Evolutionary conservation across 2,329 filamentous ascomycete genomes (phyloP).

Genomic region (Purpureocillium takamizusanense): DNA sequence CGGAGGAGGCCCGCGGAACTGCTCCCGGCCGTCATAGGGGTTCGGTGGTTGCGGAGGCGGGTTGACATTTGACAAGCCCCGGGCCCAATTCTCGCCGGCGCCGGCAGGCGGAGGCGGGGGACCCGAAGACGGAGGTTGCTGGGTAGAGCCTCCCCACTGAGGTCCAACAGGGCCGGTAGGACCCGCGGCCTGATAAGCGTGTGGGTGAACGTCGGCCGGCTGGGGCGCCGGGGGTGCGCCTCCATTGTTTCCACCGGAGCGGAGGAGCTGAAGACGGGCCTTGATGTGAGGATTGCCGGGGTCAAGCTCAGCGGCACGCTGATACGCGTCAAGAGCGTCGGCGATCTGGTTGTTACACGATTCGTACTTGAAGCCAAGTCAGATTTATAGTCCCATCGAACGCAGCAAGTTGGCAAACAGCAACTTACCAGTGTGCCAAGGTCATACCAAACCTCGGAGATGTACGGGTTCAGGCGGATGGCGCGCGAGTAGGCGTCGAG

Average conservation of each 20-base stretch:
- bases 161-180: constrained; percentile 76
- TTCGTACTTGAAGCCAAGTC: constrained; percentile 62
- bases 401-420: neutral
- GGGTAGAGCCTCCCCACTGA: constrained; percentile 77
- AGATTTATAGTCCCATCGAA: constrained; percentile 16
- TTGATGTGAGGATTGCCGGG: constrained; percentile 94
- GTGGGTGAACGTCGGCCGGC: constrained; percentile 91
- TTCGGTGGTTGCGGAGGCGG: constrained; percentile 67
- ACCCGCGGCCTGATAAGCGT: constrained; percentile 79
- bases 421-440: constrained; percentile 82
- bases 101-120: constrained; percentile 55
- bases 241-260: constrained; percentile 68
- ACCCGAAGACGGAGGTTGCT: constrained; percentile 39
- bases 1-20: constrained; percentile 60
- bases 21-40: constrained; percentile 66
- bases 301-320: constrained; percentile 88
- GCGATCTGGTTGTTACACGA: constrained; percentile 98
- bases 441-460: constrained; percentile 99
- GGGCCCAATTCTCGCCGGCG: constrained; percentile 46
- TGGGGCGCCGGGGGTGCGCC: constrained; percentile 71
- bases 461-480: constrained; percentile 93
- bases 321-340: constrained; percentile 92
- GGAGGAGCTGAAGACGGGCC: constrained; percentile 79
- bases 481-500: constrained; percentile 95
- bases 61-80: constrained; percentile 70